phyloP scores from a whole-genome alignment of 176 grass and related monocot species.

The Aegilops speltoides region DNA sequence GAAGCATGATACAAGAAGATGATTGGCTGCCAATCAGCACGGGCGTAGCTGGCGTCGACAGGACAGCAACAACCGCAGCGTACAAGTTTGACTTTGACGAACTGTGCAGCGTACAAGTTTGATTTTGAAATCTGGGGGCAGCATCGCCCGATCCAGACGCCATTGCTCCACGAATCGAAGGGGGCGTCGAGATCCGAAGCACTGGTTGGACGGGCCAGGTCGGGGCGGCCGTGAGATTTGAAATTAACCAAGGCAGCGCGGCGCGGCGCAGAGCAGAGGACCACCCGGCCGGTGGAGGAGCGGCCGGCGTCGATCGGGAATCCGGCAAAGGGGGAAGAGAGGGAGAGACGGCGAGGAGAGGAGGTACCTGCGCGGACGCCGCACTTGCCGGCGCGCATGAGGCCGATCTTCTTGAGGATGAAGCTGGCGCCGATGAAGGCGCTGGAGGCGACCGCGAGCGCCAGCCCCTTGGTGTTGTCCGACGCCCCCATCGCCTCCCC shows the following conservation, averaged over 20 bases:
- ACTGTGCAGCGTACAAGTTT: neutral
- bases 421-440: conserved; percentile 90
- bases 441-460: conserved; percentile 70
- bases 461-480: conserved; percentile 76
- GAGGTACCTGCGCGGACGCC: conserved; percentile 59
- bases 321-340: neutral
- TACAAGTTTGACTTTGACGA: conserved; percentile 7
- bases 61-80: conserved; percentile 13
- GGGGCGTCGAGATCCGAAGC: neutral
- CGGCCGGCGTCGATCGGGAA: neutral
- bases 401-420: conserved; percentile 97
- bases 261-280: neutral
- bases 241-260: neutral
- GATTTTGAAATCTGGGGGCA: neutral
- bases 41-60: neutral
- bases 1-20: neutral
- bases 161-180: neutral
- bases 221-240: neutral
- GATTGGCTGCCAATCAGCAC: neutral
- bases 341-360: no score
- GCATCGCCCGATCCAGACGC: neutral
- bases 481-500: conserved; percentile 34
- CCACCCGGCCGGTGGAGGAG: no score
- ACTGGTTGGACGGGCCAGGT: no score
- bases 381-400: conserved; percentile 70